phyloP scores from a whole-genome alignment of 306 rosid genomes.

The Ormosia emarginata region DNA sequence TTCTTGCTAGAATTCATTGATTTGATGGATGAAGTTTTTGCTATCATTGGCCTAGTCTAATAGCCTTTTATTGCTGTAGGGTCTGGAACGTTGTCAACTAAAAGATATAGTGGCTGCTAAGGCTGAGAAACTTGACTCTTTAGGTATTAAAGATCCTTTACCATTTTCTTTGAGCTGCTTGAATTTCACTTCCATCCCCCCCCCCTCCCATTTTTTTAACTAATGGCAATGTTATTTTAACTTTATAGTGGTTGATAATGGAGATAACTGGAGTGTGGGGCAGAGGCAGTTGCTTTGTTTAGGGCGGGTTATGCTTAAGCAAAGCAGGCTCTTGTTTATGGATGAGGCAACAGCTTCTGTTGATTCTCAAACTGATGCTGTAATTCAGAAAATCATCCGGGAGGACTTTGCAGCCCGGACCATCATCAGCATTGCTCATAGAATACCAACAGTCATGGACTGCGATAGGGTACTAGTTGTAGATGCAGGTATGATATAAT shows the following conservation, averaged over 20 bases:
- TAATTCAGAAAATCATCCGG: constrained; percentile 78
- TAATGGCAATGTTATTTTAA: neutral
- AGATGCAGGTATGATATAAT: constrained; percentile 61
- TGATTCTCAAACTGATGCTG: constrained; percentile 92
- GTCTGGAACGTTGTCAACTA: constrained; percentile 91
- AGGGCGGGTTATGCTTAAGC: constrained; percentile 92
- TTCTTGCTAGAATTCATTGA: neutral
- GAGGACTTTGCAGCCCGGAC: constrained; percentile 87
- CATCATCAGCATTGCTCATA: constrained; percentile 94
- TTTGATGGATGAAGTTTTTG: neutral
- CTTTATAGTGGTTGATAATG: constrained; percentile 64
- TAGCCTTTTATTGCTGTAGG: constrained; percentile 35
- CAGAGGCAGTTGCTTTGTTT: constrained; percentile 93
- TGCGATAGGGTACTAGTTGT: constrained; percentile 76
- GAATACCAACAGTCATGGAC: constrained; percentile 98
- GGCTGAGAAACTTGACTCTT: constrained; percentile 72
- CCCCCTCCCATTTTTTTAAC: neutral
- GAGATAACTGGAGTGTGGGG: constrained; percentile 99
- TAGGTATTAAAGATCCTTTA: constrained; percentile 45
- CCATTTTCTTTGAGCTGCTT: constrained; percentile 7
- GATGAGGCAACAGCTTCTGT: constrained; percentile 98
- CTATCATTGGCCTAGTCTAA: neutral
- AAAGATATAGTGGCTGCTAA: constrained; percentile 77
- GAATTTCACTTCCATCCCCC: neutral
- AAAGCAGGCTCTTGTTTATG: constrained; percentile 80